Percentiles rank a stretch among this genome's conserved stretches.
These are phyloP conservation scores for Ceratobasidium theobromae DNA, from an alignment of 1,284 basidiomycete species.

Conservation along the genomic window DNA sequence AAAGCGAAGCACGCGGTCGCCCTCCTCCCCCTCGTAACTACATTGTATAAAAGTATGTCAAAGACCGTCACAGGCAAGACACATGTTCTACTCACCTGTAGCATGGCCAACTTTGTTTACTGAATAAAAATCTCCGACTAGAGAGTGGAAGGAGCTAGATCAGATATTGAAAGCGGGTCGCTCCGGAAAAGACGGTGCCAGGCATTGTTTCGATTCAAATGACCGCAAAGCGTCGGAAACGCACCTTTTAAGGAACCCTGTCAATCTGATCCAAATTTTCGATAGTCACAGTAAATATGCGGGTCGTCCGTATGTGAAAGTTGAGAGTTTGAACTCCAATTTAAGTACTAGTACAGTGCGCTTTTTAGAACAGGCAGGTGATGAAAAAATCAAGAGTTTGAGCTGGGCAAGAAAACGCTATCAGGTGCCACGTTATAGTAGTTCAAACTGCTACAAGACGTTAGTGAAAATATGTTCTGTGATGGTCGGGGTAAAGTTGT, in stretches of 20 bases:
- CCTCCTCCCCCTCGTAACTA: background rate
- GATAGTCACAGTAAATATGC: too few relatives aligned
- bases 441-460: too few relatives aligned
- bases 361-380: background rate
- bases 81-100: background rate
- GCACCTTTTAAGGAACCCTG: constrained; percentile 8
- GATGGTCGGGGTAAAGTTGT: too few relatives aligned
- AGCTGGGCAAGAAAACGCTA: too few relatives aligned
- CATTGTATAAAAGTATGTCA: background rate
- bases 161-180: background rate
- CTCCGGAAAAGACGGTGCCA: background rate
- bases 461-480: too few relatives aligned
- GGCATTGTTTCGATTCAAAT: background rate
- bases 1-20: background rate
- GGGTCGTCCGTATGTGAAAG: background rate
- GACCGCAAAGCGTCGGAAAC: constrained; percentile 15
- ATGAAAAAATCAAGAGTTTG: background rate
- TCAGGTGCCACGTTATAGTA: too few relatives aligned
- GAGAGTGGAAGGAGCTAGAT: background rate
- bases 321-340: background rate
- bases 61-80: background rate
- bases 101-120: background rate
- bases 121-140: background rate
- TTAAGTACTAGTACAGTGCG: background rate
- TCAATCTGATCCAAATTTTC: too few relatives aligned